Evolutionary conservation across 2,329 filamentous ascomycete genomes (phyloP).

Genomic region (Trichophyton verrucosum): DNA sequence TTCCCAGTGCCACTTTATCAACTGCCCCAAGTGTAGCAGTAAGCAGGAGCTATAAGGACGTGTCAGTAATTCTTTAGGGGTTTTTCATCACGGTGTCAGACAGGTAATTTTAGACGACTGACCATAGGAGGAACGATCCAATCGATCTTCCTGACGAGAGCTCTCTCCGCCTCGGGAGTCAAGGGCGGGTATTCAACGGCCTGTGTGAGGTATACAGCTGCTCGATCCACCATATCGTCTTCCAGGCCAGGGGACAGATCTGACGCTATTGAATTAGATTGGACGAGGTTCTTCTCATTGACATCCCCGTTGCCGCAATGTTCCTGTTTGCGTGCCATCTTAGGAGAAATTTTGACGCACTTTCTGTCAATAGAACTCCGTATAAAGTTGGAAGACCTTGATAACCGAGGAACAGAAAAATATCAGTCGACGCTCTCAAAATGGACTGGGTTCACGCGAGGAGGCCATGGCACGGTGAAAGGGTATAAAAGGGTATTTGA

Average conservation of each 20-base stretch:
- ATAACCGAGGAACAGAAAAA: background rate
- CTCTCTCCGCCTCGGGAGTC: constrained; percentile 17
- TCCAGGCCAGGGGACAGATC: background rate
- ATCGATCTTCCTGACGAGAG: constrained; percentile 43
- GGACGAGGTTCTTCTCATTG: background rate
- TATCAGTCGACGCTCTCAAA: background rate
- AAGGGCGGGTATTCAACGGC: constrained; percentile 14
- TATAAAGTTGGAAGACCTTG: background rate
- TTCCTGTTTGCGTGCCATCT: background rate
- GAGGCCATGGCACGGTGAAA: background rate
- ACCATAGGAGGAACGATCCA: constrained; percentile 44
- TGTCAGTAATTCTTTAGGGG: background rate
- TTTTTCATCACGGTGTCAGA: too few species aligned
- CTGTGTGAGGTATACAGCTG: constrained; percentile 19
- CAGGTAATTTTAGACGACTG: constrained; percentile 20
- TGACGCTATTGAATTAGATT: background rate
- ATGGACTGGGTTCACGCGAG: background rate
- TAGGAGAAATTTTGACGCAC: background rate
- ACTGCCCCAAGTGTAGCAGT: constrained; percentile 21
- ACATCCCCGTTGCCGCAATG: background rate
- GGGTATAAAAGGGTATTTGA: background rate
- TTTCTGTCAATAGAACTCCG: background rate
- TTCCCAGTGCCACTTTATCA: constrained; percentile 22
- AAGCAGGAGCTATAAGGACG: constrained; percentile 15
- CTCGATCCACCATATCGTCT: constrained; percentile 15